Evolutionary conservation across 176 grass and related monocot genomes (phyloP), one percentile per base, ranked within the genome.

Genomic region (Pharus latifolius): DNA sequence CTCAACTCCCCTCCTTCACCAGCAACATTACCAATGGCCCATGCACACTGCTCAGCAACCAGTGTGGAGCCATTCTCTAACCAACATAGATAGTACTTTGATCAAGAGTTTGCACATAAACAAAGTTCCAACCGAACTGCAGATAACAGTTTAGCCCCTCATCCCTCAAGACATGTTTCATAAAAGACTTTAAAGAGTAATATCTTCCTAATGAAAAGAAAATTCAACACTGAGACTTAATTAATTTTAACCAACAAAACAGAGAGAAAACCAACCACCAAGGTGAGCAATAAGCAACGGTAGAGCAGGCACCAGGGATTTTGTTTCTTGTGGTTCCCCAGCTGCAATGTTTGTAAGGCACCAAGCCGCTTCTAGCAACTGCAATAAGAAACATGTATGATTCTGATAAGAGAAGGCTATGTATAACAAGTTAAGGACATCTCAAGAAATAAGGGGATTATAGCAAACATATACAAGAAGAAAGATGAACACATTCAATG

Each of bases 331-430:
- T 61, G 84, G 84, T 49, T 92, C 82, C 65, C 90, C 90, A 12
- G 90, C 78, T 49, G 95, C 95, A 79, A 96, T 94, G 55, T 99
- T 99, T 59, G 95, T 99, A 55, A 88, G 86, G 77, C 95, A 99
- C 90, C 90, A 99, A 78, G 90, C 95, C 56, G 90, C 74, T 82
- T 99, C 95, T 69, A 91, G 84, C 77, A 99, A 91, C 95, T 94
- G 75, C 46, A 81, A 58, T 64, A 74, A 69, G n/a, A 46, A 86
- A n/a, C 38, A 74, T 60, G 9, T 51, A 77, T 80, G 4, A 41
- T 50, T 53, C 58, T 62, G 37, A 71, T 71, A 75, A 74, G 32
- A 74, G 27, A 67, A 43, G 12, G 8, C n/a, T 65, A 22, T 66
- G 10, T 11, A 55, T 55, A 25, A 8, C 50, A 55, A 48, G n/a